phyloP scores from a whole-genome alignment of 768 basidiomycete genomes.

The Lactarius tabidus region DNA sequence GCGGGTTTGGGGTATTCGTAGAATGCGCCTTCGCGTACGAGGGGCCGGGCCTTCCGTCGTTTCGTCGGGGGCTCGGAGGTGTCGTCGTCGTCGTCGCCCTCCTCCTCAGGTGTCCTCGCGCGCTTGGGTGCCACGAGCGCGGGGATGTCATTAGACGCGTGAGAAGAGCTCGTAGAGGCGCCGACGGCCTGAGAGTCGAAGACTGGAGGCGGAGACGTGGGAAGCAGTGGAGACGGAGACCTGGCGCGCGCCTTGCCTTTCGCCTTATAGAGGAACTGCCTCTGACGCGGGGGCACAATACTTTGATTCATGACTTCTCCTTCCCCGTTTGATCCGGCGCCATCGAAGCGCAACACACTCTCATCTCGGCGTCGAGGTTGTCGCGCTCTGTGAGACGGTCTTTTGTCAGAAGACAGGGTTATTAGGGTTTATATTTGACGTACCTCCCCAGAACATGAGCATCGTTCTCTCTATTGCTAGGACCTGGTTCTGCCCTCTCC shows the following conservation, averaged over 20 bases:
- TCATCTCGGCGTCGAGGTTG: not conserved
- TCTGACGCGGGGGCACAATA: not conserved
- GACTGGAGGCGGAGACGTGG: not conserved
- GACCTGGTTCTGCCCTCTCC: not conserved
- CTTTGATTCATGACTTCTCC: not conserved
- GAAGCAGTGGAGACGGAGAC: not conserved
- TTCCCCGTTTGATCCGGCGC: not conserved
- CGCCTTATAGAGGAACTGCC: not conserved
- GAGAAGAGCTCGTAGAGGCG: not conserved
- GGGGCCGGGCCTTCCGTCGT: not conserved
- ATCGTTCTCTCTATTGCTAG: not conserved
- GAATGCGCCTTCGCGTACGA: not conserved
- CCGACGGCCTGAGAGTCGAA: not conserved
- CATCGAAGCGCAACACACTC: not conserved
- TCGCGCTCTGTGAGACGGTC: not conserved
- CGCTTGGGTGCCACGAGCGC: not conserved
- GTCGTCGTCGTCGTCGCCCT: not conserved
- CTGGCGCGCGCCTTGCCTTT: constrained; percentile 4
- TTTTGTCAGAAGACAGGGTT: not conserved
- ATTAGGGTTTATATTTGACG: not conserved
- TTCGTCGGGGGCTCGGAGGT: not conserved
- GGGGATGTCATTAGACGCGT: not conserved
- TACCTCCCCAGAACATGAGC: not conserved
- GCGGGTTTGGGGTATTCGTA: not conserved
- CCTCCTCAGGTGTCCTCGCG: not conserved